These are phyloP conservation scores for Holtermannia corniformis DNA, from an alignment of 768 basidiomycete genomes.

Conservation along the genomic window DNA sequence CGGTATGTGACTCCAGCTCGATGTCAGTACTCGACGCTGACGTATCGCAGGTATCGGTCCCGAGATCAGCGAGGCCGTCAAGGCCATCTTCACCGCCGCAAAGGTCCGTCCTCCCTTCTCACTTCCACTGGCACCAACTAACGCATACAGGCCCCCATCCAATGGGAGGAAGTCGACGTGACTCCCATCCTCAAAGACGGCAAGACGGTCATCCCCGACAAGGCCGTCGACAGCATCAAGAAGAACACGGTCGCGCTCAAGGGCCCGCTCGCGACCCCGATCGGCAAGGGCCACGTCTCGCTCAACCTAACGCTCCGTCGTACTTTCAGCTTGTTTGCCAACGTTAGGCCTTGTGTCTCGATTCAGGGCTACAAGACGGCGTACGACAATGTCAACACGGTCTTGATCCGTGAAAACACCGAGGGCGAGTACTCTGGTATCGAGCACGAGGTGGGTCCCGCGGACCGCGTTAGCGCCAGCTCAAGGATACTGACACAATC, in stretches of 20 bases:
- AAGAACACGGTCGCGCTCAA: slow-evolving; percentile 97
- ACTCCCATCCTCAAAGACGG: slow-evolving; percentile 87
- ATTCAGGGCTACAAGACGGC: slow-evolving; percentile 97
- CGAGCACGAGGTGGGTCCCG: slow-evolving; percentile 73
- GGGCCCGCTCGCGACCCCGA: slow-evolving; percentile 95
- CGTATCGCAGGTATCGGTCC: slow-evolving; percentile 76
- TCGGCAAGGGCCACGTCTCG: slow-evolving; percentile 98
- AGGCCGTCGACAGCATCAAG: slow-evolving; percentile 80
- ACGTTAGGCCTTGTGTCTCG: slow-evolving; percentile 91
- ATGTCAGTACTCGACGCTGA: background rate
- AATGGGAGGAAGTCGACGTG: slow-evolving; percentile 99
- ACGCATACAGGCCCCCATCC: slow-evolving; percentile 70
- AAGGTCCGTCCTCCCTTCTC: slow-evolving; percentile 45
- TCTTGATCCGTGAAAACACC: slow-evolving; percentile 97
- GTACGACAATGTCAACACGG: slow-evolving; percentile 96
- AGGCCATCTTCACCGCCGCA: slow-evolving; percentile 82
- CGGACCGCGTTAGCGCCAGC: background rate
- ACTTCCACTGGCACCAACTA: background rate
- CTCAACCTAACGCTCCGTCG: slow-evolving; percentile 92
- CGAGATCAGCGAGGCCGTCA: slow-evolving; percentile 93
- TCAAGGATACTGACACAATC: background rate
- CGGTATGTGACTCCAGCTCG: slow-evolving; percentile 49
- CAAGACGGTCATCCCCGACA: slow-evolving; percentile 92
- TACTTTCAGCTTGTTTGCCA: slow-evolving; percentile 97
- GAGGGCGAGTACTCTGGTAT: slow-evolving; percentile 99